phyloP scores from a whole-genome alignment of 805 yeast genomes.

The Candida cerambycidarum region DNA sequence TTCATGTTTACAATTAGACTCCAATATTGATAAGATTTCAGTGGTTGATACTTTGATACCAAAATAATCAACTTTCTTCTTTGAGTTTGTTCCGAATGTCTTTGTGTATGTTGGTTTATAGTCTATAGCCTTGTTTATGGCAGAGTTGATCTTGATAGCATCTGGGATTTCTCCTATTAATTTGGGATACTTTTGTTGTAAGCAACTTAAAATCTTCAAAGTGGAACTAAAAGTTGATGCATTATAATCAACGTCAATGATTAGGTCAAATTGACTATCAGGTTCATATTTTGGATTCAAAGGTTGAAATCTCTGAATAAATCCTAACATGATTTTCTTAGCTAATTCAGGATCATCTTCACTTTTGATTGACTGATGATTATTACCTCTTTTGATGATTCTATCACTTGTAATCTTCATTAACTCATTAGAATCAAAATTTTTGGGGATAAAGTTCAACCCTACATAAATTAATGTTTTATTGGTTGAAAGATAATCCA shows the following conservation, averaged over 20 bases:
- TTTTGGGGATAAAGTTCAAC: slow-evolving; percentile 53
- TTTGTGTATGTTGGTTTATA: slow-evolving; percentile 53
- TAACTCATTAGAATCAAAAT: slow-evolving; percentile 29
- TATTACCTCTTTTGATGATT: slow-evolving; percentile 72
- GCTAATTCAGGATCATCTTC: slow-evolving; percentile 50
- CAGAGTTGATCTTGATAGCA: slow-evolving; percentile 32
- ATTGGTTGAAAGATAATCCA: slow-evolving; percentile 37
- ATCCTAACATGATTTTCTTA: slow-evolving; percentile 67
- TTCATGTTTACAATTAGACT: slow-evolving; percentile 13
- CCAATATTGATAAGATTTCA: slow-evolving; percentile 7
- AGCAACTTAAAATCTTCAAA: slow-evolving; percentile 29
- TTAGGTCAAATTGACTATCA: slow-evolving; percentile 63
- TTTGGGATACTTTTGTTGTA: slow-evolving; percentile 39
- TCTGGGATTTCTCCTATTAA: slow-evolving; percentile 26
- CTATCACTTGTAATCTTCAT: slow-evolving; percentile 58
- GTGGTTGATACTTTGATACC: slow-evolving; percentile 10
- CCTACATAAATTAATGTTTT: slow-evolving; percentile 58
- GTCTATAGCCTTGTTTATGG: slow-evolving; percentile 52
- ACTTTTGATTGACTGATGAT: slow-evolving; percentile 79
- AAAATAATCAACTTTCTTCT: slow-evolving; percentile 15
- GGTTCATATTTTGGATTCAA: slow-evolving; percentile 50
- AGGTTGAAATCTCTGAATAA: slow-evolving; percentile 67
- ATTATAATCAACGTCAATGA: slow-evolving; percentile 56
- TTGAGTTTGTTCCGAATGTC: slow-evolving; percentile 23
- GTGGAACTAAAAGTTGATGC: slow-evolving; percentile 42